Conservation (phyloP, 805 yeast genomes). For the Starmerella cellae region DNA sequence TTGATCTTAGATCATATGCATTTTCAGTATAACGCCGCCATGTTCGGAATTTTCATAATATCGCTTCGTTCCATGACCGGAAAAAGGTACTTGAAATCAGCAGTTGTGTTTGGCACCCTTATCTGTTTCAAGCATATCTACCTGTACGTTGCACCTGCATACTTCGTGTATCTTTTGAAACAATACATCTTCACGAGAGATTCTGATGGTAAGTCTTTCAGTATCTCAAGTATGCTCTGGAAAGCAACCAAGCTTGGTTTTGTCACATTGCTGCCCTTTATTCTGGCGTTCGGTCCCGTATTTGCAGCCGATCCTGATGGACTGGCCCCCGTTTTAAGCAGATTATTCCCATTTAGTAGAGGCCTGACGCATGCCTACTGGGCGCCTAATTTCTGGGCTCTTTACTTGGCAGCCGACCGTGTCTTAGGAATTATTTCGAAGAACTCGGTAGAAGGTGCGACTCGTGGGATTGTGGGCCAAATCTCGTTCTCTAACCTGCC, state of each 20-base stretch:
- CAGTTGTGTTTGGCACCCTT: slow-evolving; percentile 53
- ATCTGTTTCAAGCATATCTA: slow-evolving; percentile 92
- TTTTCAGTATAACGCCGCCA: slow-evolving; percentile 91
- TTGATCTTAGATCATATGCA: slow-evolving; percentile 88
- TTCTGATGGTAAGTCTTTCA: background rate
- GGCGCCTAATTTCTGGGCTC: slow-evolving; percentile 98
- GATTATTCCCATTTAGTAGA: slow-evolving; percentile 86
- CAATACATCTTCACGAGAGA: slow-evolving; percentile 32
- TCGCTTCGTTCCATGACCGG: slow-evolving; percentile 60
- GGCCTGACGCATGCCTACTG: slow-evolving; percentile 97
- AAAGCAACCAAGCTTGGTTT: slow-evolving; percentile 49
- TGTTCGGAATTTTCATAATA: slow-evolving; percentile 69
- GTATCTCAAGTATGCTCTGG: slow-evolving; percentile 36
- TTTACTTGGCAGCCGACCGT: slow-evolving; percentile 74
- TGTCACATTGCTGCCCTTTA: slow-evolving; percentile 47
- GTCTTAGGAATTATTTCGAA: slow-evolving; percentile 31
- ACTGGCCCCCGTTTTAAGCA: slow-evolving; percentile 46
- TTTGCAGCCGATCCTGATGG: slow-evolving; percentile 56
- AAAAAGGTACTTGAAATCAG: slow-evolving; percentile 41
- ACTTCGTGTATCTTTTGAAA: slow-evolving; percentile 63
- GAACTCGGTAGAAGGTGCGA: slow-evolving; percentile 34
- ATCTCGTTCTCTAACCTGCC: slow-evolving; percentile 72
- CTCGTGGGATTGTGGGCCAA: slow-evolving; percentile 88
- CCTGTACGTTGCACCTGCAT: slow-evolving; percentile 87
- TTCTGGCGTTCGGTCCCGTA: slow-evolving; percentile 47